Evolutionary conservation across 2,329 filamentous ascomycete species (phyloP).

Genomic region (Ophiocordyceps polyrhachis-furcata): DNA sequence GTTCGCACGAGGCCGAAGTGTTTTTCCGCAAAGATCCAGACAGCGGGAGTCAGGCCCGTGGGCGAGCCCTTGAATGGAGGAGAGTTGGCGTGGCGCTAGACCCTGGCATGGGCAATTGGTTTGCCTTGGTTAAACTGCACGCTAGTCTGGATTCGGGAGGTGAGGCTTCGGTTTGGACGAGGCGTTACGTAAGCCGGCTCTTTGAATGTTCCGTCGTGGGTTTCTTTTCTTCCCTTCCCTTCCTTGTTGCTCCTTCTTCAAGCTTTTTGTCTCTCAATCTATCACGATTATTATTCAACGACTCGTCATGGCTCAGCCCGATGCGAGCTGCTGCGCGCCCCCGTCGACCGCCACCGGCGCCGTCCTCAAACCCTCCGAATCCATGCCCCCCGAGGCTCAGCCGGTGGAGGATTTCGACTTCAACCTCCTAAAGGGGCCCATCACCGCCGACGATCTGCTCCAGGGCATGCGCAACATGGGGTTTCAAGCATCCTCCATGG

Average conservation of each 20-base stretch:
- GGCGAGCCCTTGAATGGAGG: neutral
- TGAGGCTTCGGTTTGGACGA: neutral
- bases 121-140: conserved; percentile 2
- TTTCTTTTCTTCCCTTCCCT: neutral
- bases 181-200: neutral
- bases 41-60: neutral
- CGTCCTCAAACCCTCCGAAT: conserved; percentile 68
- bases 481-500: conserved; percentile 50
- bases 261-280: neutral
- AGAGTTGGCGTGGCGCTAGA: conserved; percentile 7
- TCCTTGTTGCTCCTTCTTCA: neutral
- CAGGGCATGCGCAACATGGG: conserved; percentile 75
- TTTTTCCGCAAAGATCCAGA: neutral
- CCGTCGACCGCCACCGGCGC: conserved; percentile 53
- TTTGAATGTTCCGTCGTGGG: neutral
- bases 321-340: conserved; percentile 20
- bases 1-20: neutral
- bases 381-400: conserved; percentile 59
- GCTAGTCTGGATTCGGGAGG: conserved; percentile 4
- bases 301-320: conserved; percentile 14
- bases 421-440: conserved; percentile 55
- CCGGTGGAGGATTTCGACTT: conserved; percentile 87
- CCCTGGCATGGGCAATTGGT: conserved; percentile 1
- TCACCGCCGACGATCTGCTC: conserved; percentile 74
- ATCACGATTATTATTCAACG: neutral